phyloP scores from a whole-genome alignment of 2,329 filamentous ascomycete genomes.

The Pseudocercospora cruenta region DNA sequence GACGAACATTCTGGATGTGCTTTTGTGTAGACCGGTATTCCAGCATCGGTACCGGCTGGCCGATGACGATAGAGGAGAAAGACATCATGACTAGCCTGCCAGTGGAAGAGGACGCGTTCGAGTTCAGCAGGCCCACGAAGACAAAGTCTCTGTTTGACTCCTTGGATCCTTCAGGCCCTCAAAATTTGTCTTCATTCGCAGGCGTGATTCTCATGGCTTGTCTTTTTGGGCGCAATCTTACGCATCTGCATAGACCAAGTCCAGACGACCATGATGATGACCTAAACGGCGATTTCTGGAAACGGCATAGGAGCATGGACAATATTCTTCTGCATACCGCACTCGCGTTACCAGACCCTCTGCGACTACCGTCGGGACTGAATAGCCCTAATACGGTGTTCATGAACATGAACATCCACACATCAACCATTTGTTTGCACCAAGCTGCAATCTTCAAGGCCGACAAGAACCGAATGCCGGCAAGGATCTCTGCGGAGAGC shows the following conservation, averaged over 20 bases:
- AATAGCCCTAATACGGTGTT: slow-evolving; percentile 85
- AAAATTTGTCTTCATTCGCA: slow-evolving; percentile 75
- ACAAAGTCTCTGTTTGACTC: slow-evolving; percentile 71
- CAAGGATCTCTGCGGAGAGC: slow-evolving; percentile 80
- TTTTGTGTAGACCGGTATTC: slow-evolving; percentile 91
- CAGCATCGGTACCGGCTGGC: slow-evolving; percentile 96
- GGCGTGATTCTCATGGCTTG: slow-evolving; percentile 83
- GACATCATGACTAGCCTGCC: slow-evolving; percentile 89
- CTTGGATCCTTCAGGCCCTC: slow-evolving; percentile 71
- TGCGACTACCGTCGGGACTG: slow-evolving; percentile 78
- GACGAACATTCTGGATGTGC: slow-evolving; percentile 92
- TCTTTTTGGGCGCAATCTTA: slow-evolving; percentile 86
- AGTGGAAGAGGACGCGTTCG: slow-evolving; percentile 79
- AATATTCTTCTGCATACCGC: slow-evolving; percentile 87
- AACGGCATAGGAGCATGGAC: slow-evolving; percentile 84
- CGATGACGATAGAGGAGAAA: slow-evolving; percentile 87
- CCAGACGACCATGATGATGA: slow-evolving; percentile 81
- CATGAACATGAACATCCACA: slow-evolving; percentile 95
- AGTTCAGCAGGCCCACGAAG: slow-evolving; percentile 74
- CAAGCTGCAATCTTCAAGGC: slow-evolving; percentile 98
- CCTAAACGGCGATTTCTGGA: slow-evolving; percentile 94
- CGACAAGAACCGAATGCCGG: slow-evolving; percentile 80
- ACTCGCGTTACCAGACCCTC: slow-evolving; percentile 75
- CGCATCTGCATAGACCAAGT: slow-evolving; percentile 86
- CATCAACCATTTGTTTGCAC: slow-evolving; percentile 94